Evolutionary conservation across 2,329 filamentous ascomycete genomes (phyloP).

Genomic region (Botrytis fragariae): DNA sequence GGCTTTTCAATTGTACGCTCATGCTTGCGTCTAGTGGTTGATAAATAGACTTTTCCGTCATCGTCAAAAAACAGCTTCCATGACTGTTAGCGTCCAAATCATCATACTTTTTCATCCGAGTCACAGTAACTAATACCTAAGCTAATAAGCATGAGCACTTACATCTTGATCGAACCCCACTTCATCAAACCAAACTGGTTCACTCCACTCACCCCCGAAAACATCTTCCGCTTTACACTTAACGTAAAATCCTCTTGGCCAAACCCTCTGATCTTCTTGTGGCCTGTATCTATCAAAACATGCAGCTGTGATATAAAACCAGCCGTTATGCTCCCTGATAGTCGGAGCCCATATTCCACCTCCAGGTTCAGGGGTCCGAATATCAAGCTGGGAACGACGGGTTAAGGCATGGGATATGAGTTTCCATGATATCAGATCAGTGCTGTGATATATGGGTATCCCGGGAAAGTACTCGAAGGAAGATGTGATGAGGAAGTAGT

Average conservation of each 20-base stretch:
- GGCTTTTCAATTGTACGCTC: neutral
- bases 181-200: constrained; percentile 18
- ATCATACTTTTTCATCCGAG: neutral
- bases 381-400: constrained; percentile 42
- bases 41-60: constrained; percentile 50
- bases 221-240: constrained; percentile 15
- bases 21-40: constrained; percentile 11
- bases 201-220: constrained; percentile 10
- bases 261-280: constrained; percentile 10
- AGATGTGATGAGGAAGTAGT: constrained; percentile 15
- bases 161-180: constrained; percentile 19
- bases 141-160: neutral
- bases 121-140: neutral
- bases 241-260: constrained; percentile 13
- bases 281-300: constrained; percentile 37
- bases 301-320: constrained; percentile 46
- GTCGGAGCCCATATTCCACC: constrained; percentile 50
- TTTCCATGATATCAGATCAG: constrained; percentile 51
- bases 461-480: constrained; percentile 16
- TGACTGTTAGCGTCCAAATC: neutral
- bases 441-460: constrained; percentile 25
- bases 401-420: constrained; percentile 43
- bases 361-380: constrained; percentile 36
- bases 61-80: constrained; percentile 49
- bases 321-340: constrained; percentile 43